Conservation (phyloP, 1,284 basidiomycete genomes). For the Ganoderma lingzhi region DNA sequence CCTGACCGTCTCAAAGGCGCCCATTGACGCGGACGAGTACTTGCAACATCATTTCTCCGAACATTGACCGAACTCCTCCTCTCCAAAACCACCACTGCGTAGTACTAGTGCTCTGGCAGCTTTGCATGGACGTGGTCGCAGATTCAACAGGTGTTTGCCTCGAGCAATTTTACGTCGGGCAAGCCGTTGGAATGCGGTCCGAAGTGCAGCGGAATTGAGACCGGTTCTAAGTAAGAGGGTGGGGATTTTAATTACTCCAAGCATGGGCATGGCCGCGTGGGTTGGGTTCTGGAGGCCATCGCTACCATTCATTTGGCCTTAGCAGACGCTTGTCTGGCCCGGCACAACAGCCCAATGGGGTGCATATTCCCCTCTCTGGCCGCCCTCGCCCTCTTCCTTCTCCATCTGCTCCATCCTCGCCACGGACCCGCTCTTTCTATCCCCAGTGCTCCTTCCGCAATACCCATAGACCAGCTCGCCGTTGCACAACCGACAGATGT, state of each 20-base stretch:
- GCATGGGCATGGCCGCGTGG: slow-evolving; percentile 15
- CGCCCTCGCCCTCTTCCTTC: neutral
- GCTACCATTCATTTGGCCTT: slow-evolving; percentile 20
- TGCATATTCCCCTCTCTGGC: slow-evolving; percentile 4
- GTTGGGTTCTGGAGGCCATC: slow-evolving; percentile 9
- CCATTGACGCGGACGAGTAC: no score
- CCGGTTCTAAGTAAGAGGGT: neutral
- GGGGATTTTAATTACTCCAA: slow-evolving; percentile 17
- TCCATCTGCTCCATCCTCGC: neutral
- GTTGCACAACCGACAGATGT: slow-evolving; percentile 23
- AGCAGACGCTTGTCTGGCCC: slow-evolving; percentile 12
- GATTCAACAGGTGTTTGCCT: neutral
- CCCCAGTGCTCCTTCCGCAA: neutral
- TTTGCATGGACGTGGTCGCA: no score
- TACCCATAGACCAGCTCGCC: neutral
- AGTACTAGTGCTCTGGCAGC: no score
- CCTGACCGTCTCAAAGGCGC: neutral
- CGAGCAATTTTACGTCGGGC: neutral
- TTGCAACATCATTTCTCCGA: neutral
- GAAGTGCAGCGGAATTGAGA: no score
- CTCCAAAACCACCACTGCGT: no score
- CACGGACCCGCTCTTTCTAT: neutral
- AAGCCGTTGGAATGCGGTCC: neutral
- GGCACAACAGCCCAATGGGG: neutral
- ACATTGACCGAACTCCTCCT: neutral